Evolutionary conservation across 148 eudicot species (phyloP), one percentile per base, ranked within the genome.

Genomic region (Silene latifolia): DNA sequence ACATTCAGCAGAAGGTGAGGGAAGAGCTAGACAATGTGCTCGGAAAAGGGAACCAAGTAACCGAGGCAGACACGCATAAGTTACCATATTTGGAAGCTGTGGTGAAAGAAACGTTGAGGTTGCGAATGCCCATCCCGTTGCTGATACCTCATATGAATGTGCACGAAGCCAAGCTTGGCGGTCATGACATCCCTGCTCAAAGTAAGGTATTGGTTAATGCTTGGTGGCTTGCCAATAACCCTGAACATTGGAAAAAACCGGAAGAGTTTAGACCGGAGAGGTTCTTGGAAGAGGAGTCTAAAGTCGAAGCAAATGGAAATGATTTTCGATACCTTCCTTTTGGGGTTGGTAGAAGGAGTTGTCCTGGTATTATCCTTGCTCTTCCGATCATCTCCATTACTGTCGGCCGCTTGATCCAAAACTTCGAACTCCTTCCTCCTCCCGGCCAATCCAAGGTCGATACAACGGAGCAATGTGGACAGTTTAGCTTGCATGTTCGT

Each of bases 251-350:
- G 96, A 87, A 88, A 64, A 84, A 88, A 17, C 96, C 92, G 0
- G 86, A 90, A n/a, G 92, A 90, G 77, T 90, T 90, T 32, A 82
- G 92, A 84, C 96, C 96, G 0, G 96, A 90, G 80, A 85, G 96
- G 82, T 90, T 90, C 83, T 78, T 88, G 46, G 89, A 90, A 74
- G 96, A 90, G 82, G 96, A 90, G 56, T 12, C 86, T 2, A 88
- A 88, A 56, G 92, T 90, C 19, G 96, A 90, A 69, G 87, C 91
- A 35, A 90, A 81, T 61, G 96, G 96, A 4, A 90, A 88, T 42
- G 96, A 90, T 67, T 85, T 88, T 69, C 77, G 85, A 82, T 90
- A 88, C 68, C 82, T 90, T 10, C 96, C 96, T 0, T 90, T 90
- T 65, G 96, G 96, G 0, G 92, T 84, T 0, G 96, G 96, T 0